Base-by-base conservation (phyloP, 768 basidiomycete genomes). In the Porpolomopsis calyptriformis region DNA sequence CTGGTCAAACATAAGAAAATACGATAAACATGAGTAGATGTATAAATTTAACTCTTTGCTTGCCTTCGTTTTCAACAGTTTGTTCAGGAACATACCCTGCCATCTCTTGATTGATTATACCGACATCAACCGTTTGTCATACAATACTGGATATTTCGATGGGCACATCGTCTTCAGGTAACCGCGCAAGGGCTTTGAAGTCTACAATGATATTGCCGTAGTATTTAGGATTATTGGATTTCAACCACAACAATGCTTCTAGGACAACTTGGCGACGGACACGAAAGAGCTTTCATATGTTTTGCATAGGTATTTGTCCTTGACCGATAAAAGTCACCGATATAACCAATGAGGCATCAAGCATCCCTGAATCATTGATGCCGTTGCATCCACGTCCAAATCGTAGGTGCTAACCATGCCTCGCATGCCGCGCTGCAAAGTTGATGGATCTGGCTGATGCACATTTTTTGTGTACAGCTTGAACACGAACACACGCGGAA, bases 351-450 rank as follows among this genome's bases (percentile, higher is more conserved):
- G 53, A 2, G 66, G 65, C 48, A 67, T 41, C 0, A 54, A 11
- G 4, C 54, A 38, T 0, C 62, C 63, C 4, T 53, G 31, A 1
- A 62, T 9, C 52, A 66, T 59, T 12, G 47, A 34, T 0, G 44
- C 48, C 0, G 66, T 52, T 0, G 49, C 52, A 1, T 43, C n/a
- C 0, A 43, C 48, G 23, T 61, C 54, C 11, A 63, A 45, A 1
- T 47, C 20, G 34, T 60, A 64, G 7, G 60, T 61, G 0, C 59
- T 64, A 0, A 69, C 64, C 42, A 65, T 70, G 0, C 67, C 68
- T 23, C 43, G 24, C 29, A 68, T 49, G 0, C 59, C 60, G 0
- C 39, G 22, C 27, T 63, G 52, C 9, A 60, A 20, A 0, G 8
- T 20, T 0, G n/a, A n/a, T n/a, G n/a, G n/a, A n/a, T n/a, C n/a